Percentiles rank a stretch among this genome's conserved stretches.
phyloP scores from a whole-genome alignment of 805 yeast species.

The Spathaspora arborariae region DNA sequence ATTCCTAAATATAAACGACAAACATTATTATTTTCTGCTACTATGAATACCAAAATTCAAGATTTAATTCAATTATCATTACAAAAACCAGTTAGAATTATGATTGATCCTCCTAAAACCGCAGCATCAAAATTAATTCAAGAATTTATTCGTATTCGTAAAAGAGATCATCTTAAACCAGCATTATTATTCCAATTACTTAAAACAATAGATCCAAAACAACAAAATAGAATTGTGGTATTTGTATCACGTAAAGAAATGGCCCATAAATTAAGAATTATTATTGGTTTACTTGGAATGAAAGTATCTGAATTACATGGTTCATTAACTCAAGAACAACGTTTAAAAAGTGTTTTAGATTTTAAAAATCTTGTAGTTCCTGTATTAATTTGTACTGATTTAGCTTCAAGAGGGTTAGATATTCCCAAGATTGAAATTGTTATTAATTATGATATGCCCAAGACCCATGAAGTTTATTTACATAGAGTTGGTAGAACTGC shows the following conservation, averaged over 20 bases:
- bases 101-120: slow-evolving; percentile 95
- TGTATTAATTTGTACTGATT: slow-evolving; percentile 89
- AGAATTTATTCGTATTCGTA: slow-evolving; percentile 92
- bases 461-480: slow-evolving; percentile 81
- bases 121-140: slow-evolving; percentile 89
- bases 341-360: slow-evolving; percentile 75
- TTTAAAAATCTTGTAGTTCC: slow-evolving; percentile 84
- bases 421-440: slow-evolving; percentile 96
- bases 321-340: slow-evolving; percentile 86
- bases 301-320: slow-evolving; percentile 82
- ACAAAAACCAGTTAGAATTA: slow-evolving; percentile 85
- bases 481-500: slow-evolving; percentile 99
- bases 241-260: slow-evolving; percentile 89
- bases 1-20: slow-evolving; percentile 86
- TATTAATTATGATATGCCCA: slow-evolving; percentile 94
- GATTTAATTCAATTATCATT: slow-evolving; percentile 83
- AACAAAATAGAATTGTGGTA: slow-evolving; percentile 74
- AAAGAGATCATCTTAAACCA: slow-evolving; percentile 79
- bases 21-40: slow-evolving; percentile 92
- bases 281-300: slow-evolving; percentile 69
- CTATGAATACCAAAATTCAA: slow-evolving; percentile 93
- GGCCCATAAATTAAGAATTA: slow-evolving; percentile 81
- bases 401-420: slow-evolving; percentile 99
- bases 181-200: slow-evolving; percentile 74
- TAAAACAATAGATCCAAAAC: slow-evolving; percentile 58